Conservation (phyloP, 1,284 basidiomycete genomes). For the Pseudozyma thailandica region DNA sequence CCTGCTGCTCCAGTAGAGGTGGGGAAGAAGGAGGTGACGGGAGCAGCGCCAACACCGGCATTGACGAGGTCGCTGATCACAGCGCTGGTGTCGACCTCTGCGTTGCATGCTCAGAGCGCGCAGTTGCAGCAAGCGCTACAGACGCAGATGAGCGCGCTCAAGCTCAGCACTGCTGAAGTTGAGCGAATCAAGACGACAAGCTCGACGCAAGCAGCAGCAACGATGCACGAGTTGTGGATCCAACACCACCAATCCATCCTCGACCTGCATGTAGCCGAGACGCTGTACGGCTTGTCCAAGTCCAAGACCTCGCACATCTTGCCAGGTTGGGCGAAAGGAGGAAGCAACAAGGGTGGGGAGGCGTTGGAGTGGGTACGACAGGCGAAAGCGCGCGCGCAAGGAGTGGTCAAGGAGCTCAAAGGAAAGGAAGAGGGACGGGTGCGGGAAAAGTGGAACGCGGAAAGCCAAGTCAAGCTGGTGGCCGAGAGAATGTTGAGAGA, state of each 20-base stretch:
- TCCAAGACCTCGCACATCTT: not conserved
- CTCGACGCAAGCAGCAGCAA: not conserved
- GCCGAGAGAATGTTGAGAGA: slow-evolving; percentile 37
- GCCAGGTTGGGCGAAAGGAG: slow-evolving; percentile 1
- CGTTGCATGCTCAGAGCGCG: slow-evolving; percentile 31
- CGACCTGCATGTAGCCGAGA: slow-evolving; percentile 59
- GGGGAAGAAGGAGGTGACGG: no score
- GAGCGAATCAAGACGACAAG: slow-evolving; percentile 7
- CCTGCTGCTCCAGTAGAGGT: not conserved
- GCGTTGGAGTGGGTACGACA: slow-evolving; percentile 34
- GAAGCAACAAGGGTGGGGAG: not conserved
- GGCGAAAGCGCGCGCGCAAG: slow-evolving; percentile 16
- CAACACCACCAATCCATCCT: slow-evolving; percentile 49
- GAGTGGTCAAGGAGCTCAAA: slow-evolving; percentile 6
- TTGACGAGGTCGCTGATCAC: slow-evolving; percentile 50
- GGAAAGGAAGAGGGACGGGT: not conserved
- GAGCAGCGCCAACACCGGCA: slow-evolving; percentile 19
- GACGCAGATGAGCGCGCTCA: slow-evolving; percentile 52
- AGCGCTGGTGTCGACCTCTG: slow-evolving; percentile 53
- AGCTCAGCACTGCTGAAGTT: slow-evolving; percentile 40
- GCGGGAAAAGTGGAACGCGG: slow-evolving; percentile 7
- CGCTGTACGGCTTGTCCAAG: slow-evolving; percentile 50
- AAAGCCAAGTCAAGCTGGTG: slow-evolving; percentile 10
- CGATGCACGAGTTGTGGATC: slow-evolving; percentile 54
- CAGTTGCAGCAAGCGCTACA: slow-evolving; percentile 45